Evolutionary conservation across 1,284 basidiomycete species (phyloP), one percentile per base, ranked within the genome.

Genomic region (Apiotrichum veenhuisii): DNA sequence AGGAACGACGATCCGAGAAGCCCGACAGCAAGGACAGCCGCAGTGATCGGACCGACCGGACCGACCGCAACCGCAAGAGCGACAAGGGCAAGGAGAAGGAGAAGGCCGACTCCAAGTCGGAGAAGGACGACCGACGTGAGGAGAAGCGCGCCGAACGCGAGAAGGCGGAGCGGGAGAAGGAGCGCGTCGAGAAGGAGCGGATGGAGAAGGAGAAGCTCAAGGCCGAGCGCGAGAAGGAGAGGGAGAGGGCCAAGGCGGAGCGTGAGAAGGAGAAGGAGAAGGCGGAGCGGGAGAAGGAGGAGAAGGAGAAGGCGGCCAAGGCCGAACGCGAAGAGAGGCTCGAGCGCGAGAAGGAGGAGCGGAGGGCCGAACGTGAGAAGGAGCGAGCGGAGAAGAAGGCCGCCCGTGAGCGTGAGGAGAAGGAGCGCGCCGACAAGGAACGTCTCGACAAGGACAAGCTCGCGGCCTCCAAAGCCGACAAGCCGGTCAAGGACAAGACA

Each of bases 181-280:
- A 34, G 37, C 12, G 26, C 12, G 4, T 17, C 10, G 33, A 34
- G 20, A 8, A 9, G 20, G 48, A 51, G n/a, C 42, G 48, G 26
- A 47, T 48, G 30, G 48, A 51, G 26, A 54, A 44, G 48, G 34
- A 62, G 48, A 62, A 60, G 52, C 51, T 43, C 26, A 57, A 51
- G 38, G 42, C 36, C n/a, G 54, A 51, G n/a, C 47, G 53, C 27
- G 42, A 51, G 18, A 45, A 48, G 49, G 40, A 56, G 47, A 47
- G 54, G 48, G 50, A 59, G 51, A 25, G 30, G 14, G 48, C 45
- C 14, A 53, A 52, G 50, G 51, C 50, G 30, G 50, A 46, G 10
- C 23, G 48, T 38, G 47, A 62, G 20, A 23, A 49, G 38, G 60
- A 62, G 37, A 23, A 37, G 37, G 14, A 18, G 12, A 45, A 49